Percentiles rank a stretch among this genome's conserved stretches.
phyloP scores from a whole-genome alignment of 179 eudicot species.

The Beta lomatogona region DNA sequence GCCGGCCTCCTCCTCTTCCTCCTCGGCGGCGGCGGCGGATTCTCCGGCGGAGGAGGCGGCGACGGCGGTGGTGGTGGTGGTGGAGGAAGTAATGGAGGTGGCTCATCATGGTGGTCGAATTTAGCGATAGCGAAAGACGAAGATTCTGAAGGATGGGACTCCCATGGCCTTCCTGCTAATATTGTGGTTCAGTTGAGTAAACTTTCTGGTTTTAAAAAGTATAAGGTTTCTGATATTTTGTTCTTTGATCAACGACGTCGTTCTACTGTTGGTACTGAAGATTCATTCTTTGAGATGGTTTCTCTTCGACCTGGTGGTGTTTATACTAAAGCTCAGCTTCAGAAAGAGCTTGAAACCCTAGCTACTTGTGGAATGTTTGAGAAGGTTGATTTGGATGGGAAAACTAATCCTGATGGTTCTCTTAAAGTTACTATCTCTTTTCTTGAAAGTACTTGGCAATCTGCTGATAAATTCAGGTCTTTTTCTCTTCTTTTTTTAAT shows the following conservation, averaged over 20 bases:
- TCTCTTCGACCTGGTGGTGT: conserved; percentile 70
- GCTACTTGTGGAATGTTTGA: conserved; percentile 92
- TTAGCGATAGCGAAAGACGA: conserved; percentile 65
- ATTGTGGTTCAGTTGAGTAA: conserved; percentile 63
- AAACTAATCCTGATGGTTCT: conserved; percentile 80
- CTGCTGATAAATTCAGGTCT: conserved; percentile 54
- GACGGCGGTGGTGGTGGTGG: conserved; percentile 35
- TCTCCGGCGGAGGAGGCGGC: conserved; percentile 35
- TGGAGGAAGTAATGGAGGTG: no score
- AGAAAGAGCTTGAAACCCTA: conserved; percentile 80
- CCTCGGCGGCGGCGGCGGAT: conserved; percentile 28
- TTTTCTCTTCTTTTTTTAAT: not conserved
- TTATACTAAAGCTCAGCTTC: conserved; percentile 83
- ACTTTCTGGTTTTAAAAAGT: conserved; percentile 75
- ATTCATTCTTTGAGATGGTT: conserved; percentile 86
- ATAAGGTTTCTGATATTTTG: conserved; percentile 65
- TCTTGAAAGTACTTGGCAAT: conserved; percentile 75
- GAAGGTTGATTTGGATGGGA: conserved; percentile 75
- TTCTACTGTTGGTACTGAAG: conserved; percentile 61
- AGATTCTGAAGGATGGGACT: conserved; percentile 55
- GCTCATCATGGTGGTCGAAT: conserved; percentile 54
- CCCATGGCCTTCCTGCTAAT: conserved; percentile 80
- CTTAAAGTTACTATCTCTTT: conserved; percentile 60
- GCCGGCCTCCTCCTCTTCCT: conserved; percentile 39
- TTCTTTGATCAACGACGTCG: conserved; percentile 55